Evolutionary conservation across 768 basidiomycete genomes (phyloP), one percentile per base, ranked within the genome.

Genomic region (Saitozyma sp.): DNA sequence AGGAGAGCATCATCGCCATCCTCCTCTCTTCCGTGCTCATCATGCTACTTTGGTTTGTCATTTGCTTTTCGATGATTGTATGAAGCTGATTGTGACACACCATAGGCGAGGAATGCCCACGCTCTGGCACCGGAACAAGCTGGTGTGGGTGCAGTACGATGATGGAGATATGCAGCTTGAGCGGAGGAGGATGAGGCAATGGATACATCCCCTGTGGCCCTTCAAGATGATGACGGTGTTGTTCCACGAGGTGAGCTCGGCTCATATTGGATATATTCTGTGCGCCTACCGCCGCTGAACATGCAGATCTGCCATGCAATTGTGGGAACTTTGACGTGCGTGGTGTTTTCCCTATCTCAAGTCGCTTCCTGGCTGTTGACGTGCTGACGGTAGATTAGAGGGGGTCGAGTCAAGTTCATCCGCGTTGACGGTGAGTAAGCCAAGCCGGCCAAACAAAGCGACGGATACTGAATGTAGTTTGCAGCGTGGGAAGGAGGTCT

Each of bases 201-300:
- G 50, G 50, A 37, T 67, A 8, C 68, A 66, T 6, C 29, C 71
- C 19, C 45, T 73, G 39, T 58, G 50, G 56, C 67, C 69, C 2
- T 67, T 71, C 62, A 75, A 75, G 46, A 60, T 68, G 8, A 61
- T 73, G 45, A 75, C 74, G 3, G 74, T 75, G 4, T 54, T 71
- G 4, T 72, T 68, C 49, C 74, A 75, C 50, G 74, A 75, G 63
- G 73, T 71, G 17, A 50, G 71, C 46, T 6, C 20, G 20, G 19
- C 10, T 17, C 29, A 17, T 50, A 8, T 46, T 46, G 13, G 45
- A 17, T 46, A 11, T 13, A 6, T 2, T 46, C 1, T 13, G n/a
- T 11, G n/a, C n/a, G 45, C 45, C 45, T 13, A 55, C 37, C 14
- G 52, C 17, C 52, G 62, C 43, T 17, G 14, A 17, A 20, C 17